phyloP scores from a whole-genome alignment of 1,139 yeast species.

The Blastobotrys arbuscula region DNA sequence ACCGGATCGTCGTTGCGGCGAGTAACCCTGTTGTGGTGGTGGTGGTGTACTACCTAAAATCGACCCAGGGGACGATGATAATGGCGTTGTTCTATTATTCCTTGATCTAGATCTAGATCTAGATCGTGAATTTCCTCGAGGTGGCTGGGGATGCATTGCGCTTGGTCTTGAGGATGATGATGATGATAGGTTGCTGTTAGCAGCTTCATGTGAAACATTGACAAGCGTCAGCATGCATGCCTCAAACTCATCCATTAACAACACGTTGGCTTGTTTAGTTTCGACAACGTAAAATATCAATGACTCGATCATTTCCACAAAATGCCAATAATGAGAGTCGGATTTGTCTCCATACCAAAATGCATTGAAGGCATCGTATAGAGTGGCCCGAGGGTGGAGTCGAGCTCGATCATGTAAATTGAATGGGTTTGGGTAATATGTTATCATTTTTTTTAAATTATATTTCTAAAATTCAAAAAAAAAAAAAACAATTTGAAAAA shows the following conservation, averaged over 20 bases:
- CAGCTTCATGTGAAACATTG: slow-evolving; percentile 1
- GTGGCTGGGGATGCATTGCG: no score
- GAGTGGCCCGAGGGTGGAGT: neutral
- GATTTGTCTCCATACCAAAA: neutral
- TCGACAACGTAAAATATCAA: neutral
- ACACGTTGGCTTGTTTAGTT: slow-evolving; percentile 1
- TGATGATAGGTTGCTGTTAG: neutral
- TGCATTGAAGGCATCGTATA: neutral
- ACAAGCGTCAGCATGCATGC: slow-evolving; percentile 1
- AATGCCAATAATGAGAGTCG: neutral
- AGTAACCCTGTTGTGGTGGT: neutral
- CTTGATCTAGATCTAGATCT: neutral
- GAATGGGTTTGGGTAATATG: slow-evolving; percentile 2
- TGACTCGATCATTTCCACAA: neutral
- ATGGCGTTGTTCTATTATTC: neutral
- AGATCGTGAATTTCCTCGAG: neutral
- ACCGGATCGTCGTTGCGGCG: neutral
- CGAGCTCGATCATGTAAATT: neutral
- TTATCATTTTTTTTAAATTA: slow-evolving; percentile 1
- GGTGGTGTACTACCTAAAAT: no score
- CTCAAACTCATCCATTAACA: neutral
- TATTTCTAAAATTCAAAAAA: no score
- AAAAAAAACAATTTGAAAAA: neutral
- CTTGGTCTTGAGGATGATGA: no score
- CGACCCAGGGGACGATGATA: neutral